Conservation (phyloP, 768 basidiomycete species). For the Naganishia friedmannii region DNA sequence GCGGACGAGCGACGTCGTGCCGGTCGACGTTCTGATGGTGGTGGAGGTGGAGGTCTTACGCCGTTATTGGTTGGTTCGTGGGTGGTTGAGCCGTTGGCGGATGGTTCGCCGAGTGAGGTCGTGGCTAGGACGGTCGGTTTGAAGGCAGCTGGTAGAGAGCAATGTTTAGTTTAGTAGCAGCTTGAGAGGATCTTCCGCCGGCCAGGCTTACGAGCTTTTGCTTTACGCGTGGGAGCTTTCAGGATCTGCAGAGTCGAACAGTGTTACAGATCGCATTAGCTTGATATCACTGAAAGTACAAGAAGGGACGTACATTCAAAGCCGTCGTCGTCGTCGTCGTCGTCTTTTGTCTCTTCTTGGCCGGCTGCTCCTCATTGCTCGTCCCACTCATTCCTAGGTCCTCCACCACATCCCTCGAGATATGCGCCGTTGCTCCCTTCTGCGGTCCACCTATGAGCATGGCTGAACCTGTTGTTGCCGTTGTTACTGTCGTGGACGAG, state of each 20-base stretch:
- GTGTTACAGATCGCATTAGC: not conserved
- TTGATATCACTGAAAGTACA: not conserved
- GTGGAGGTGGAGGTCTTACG: slow-evolving; percentile 37
- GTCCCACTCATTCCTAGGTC: not conserved
- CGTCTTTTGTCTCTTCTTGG: slow-evolving; percentile 23
- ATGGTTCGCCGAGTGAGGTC: not conserved
- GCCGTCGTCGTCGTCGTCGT: not conserved
- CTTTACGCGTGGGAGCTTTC: slow-evolving; percentile 22
- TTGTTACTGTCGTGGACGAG: not conserved
- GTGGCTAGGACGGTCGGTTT: slow-evolving; percentile 23
- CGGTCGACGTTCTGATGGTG: slow-evolving; percentile 45
- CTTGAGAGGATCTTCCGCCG: not conserved
- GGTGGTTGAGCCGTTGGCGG: slow-evolving; percentile 26
- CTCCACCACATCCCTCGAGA: not conserved
- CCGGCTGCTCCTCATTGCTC: not conserved
- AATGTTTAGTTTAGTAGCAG: not conserved
- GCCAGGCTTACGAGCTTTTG: slow-evolving; percentile 27
- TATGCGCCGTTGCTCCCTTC: not conserved
- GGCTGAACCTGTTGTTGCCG: too few species aligned
- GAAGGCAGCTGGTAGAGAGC: slow-evolving; percentile 22
- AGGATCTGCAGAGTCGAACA: not conserved
- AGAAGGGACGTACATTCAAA: not conserved
- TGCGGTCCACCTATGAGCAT: not conserved
- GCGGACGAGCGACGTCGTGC: slow-evolving; percentile 45
- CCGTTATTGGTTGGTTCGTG: slow-evolving; percentile 21